Evolutionary conservation across 257 asterid species (phyloP).

Genomic region (Solanum tarapatanum): DNA sequence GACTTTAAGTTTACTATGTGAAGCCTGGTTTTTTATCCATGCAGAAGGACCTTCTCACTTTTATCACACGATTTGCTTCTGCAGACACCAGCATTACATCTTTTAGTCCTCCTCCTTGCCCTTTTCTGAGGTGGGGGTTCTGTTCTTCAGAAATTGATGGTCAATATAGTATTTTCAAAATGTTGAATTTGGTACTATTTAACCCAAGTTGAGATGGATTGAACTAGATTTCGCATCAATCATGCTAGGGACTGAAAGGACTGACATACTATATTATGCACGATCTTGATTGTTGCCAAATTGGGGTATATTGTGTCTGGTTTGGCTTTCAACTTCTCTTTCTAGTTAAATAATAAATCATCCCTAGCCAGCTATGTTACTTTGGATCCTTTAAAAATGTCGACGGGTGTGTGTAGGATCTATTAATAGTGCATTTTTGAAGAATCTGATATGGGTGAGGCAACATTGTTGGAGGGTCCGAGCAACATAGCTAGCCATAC

Average conservation of each 20-base stretch:
- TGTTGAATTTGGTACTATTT: background rate
- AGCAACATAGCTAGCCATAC: background rate
- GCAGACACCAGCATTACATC: background rate
- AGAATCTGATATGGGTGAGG: background rate
- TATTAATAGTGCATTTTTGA: background rate
- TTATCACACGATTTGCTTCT: background rate
- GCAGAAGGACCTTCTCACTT: background rate
- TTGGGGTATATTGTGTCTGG: background rate
- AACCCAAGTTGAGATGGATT: background rate
- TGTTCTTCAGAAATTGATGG: background rate
- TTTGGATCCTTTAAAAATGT: background rate
- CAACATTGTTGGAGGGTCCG: background rate
- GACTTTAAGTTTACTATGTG: background rate
- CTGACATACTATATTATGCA: background rate
- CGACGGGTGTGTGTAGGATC: background rate
- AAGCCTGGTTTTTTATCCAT: background rate
- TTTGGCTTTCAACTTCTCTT: background rate
- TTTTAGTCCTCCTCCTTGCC: background rate
- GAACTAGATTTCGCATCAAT: background rate
- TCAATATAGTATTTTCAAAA: background rate
- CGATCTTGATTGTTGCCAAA: background rate
- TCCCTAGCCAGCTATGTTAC: background rate
- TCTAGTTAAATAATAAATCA: background rate
- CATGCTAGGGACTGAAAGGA: background rate
- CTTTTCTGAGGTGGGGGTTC: background rate